Percentiles rank a stretch among this genome's conserved stretches.
These are phyloP conservation scores for Apiospora saccharicola DNA, from an alignment of 2,329 filamentous ascomycete genomes.

Conservation along the genomic window DNA sequence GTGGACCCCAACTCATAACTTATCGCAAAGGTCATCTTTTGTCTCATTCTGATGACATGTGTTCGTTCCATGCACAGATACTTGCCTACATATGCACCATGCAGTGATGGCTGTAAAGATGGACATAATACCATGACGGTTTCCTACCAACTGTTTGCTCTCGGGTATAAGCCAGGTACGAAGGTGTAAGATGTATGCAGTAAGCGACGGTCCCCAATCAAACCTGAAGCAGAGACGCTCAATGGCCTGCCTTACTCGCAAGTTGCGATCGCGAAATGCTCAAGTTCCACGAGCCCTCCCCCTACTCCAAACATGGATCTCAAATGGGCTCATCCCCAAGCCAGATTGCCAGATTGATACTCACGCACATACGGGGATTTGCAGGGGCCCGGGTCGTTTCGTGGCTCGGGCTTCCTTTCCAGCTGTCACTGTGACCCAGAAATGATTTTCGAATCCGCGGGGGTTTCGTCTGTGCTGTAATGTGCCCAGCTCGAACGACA, in stretches of 20 bases:
- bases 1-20: neutral
- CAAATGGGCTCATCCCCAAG: neutral
- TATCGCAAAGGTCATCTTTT: neutral
- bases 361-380: neutral
- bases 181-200: neutral
- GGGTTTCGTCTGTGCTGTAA: neutral
- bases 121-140: neutral
- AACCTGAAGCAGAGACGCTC: neutral
- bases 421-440: neutral
- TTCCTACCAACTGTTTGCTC: neutral
- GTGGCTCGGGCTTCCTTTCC: neutral
- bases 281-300: neutral
- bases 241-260: neutral
- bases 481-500: neutral
- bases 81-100: neutral
- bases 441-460: neutral
- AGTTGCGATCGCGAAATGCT: neutral
- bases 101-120: neutral
- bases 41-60: neutral
- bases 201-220: neutral
- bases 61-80: neutral
- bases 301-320: neutral
- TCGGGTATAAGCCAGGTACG: neutral
- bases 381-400: neutral
- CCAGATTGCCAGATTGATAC: neutral